Conservation (phyloP, 441 rosid species). For the Geranium incanum region DNA sequence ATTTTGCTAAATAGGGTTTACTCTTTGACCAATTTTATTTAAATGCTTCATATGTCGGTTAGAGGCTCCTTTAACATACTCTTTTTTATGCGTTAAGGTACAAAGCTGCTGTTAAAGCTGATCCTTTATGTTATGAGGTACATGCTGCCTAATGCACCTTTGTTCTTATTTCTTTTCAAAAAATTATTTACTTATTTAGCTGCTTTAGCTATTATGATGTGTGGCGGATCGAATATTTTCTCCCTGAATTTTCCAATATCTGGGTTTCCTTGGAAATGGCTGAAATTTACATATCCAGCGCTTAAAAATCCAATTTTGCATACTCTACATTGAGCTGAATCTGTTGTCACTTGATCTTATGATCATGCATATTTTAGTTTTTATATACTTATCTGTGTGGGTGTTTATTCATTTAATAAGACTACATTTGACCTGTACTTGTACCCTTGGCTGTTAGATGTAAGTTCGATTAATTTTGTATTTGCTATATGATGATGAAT, state of each 20-base stretch:
- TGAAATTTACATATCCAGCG: neutral
- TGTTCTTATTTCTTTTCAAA: conserved; percentile 1
- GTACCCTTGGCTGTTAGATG: conserved; percentile 6
- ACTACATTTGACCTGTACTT: neutral
- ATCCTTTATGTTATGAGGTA: conserved; percentile 97
- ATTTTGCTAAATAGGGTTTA: neutral
- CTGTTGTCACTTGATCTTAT: neutral
- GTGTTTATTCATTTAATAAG: neutral
- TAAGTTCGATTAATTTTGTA: neutral
- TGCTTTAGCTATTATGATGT: neutral
- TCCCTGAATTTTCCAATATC: neutral
- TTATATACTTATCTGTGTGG: neutral
- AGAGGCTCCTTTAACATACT: conserved; percentile 12
- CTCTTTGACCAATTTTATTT: neutral
- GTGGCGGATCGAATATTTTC: neutral
- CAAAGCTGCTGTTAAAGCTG: conserved; percentile 91
- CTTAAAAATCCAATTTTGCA: neutral
- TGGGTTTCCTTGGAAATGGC: conserved; percentile 7
- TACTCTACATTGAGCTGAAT: neutral
- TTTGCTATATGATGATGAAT: neutral
- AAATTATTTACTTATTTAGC: neutral
- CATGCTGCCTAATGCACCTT: neutral
- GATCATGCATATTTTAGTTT: neutral
- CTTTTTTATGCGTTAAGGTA: conserved; percentile 46
- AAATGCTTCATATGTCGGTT: neutral